Evolutionary conservation across 179 eudicot genomes (phyloP), one percentile per base, ranked within the genome.

Genomic region (Dionaea muscipula): DNA sequence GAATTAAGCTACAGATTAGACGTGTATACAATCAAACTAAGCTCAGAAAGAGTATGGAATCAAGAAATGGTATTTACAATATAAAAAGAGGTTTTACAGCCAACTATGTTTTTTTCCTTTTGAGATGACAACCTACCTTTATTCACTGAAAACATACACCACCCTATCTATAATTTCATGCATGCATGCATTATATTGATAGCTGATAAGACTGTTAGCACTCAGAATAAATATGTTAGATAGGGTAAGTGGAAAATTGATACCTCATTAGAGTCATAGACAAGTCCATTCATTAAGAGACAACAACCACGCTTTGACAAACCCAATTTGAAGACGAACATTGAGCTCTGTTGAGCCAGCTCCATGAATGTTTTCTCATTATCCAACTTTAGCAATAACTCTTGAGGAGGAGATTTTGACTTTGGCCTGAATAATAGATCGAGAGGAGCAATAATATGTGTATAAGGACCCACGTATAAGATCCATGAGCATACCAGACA

Each of bases 271-370:
- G 86, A 57, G 57, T 76, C 81, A 62, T 76, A 56, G 56, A 91
- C 83, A 70, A 87, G 94, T 25, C 99, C 99, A 69, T 87, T 91
- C 75, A 91, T 72, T 72, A 91, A 70, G 53, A 88, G 82, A 66
- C 78, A 75, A 59, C 99, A 84, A 43, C 69, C 70, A 61, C 75
- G 83, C 59, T 79, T 78, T 19, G 78, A 68, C 61, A 91, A 74
- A 22, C 99, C 98, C 62, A 91, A 78, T 72, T 82, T 81, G 65
- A 77, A 82, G 60, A 74, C 84, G 76, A 81, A 84, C 84, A 72
- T 68, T 47, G 96, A 78, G 53, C 96, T 84, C 70, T 84, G 85
- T 22, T 66, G 78, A 63, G 94, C 82, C 56, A 64, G 66, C 66
- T 82, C 81, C 64, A 54, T 56, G 65, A 68, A 79, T 20, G 75